These are phyloP conservation scores for Globisporangium sylvaticum DNA, from an alignment of 352 stramenopile genomes.

Conservation along the genomic window DNA sequence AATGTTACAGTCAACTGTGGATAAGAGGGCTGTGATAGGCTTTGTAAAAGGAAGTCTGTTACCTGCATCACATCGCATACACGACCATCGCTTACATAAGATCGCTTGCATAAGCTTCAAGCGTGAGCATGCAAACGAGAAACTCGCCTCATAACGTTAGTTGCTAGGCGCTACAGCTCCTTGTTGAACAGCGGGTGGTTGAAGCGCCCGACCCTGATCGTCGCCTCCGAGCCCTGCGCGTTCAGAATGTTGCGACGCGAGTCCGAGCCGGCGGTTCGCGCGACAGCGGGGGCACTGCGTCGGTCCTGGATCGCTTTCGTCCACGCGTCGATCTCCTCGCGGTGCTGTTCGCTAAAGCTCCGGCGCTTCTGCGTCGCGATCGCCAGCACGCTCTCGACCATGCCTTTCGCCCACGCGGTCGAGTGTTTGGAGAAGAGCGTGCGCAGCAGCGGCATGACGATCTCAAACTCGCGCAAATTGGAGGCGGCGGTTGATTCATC, in stretches of 20 bases:
- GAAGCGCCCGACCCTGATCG: constrained; percentile 47
- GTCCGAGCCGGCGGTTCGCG: constrained; percentile 46
- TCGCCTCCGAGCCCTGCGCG: constrained; percentile 39
- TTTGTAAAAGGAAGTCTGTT: background rate
- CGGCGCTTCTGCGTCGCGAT: constrained; percentile 53
- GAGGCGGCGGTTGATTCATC: too few relatives aligned
- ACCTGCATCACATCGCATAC: background rate
- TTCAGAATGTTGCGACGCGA: constrained; percentile 63
- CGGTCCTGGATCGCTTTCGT: constrained; percentile 55
- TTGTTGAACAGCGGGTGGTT: constrained; percentile 83
- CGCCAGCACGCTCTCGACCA: constrained; percentile 52
- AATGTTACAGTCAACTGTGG: background rate
- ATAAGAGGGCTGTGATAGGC: background rate
- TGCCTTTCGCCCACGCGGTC: constrained; percentile 52
- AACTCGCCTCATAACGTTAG: background rate
- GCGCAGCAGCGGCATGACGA: constrained; percentile 61
- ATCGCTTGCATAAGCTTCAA: too few relatives aligned
- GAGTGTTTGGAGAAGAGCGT: constrained; percentile 50
- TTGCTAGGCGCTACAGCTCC: constrained; percentile 21
- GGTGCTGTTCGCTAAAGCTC: constrained; percentile 40
- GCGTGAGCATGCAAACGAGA: too few relatives aligned
- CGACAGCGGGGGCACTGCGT: constrained; percentile 29
- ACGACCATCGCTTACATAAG: too few relatives aligned
- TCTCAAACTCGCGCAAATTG: constrained; percentile 25
- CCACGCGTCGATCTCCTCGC: constrained; percentile 61